Percentiles rank a stretch among this genome's conserved stretches.
phyloP scores from a whole-genome alignment of 495 filamentous ascomycete species.

The Pseudoneurospora amorphoporcata region DNA sequence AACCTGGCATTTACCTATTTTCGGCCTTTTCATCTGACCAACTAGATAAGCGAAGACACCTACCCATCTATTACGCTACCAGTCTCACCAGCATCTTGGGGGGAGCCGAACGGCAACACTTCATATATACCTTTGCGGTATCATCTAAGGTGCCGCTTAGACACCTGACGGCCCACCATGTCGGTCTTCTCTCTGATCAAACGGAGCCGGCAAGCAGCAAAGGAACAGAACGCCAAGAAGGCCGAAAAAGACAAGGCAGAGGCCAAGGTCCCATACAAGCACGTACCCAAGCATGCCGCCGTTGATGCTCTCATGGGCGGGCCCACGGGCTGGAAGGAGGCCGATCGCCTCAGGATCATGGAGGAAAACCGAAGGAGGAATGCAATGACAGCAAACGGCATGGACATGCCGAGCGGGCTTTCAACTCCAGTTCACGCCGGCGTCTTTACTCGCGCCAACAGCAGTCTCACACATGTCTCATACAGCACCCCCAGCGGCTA shows the following conservation, averaged over 20 bases:
- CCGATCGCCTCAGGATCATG: slow-evolving; percentile 29
- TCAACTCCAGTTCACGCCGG: slow-evolving; percentile 14
- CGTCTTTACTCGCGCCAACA: slow-evolving; percentile 30
- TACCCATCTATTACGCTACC: neutral
- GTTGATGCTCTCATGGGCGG: slow-evolving; percentile 44
- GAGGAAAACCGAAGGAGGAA: slow-evolving; percentile 34
- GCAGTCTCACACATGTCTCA: slow-evolving; percentile 31
- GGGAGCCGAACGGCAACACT: neutral
- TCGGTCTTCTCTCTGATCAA: slow-evolving; percentile 43
- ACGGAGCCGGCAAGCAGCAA: slow-evolving; percentile 37
- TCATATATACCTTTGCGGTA: no score
- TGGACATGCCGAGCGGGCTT: slow-evolving; percentile 19
- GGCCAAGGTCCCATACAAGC: slow-evolving; percentile 38
- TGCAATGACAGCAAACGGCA: slow-evolving; percentile 25
- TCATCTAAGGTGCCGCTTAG: neutral
- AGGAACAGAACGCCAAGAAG: slow-evolving; percentile 37
- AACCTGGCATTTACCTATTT: neutral
- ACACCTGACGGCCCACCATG: slow-evolving; percentile 22
- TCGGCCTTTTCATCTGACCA: neutral
- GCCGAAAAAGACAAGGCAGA: slow-evolving; percentile 32
- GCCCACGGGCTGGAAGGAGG: slow-evolving; percentile 38
- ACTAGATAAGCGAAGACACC: neutral
- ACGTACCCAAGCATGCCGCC: slow-evolving; percentile 48
- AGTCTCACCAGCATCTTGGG: neutral
- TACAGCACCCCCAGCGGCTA: slow-evolving; percentile 25